phyloP scores from a whole-genome alignment of 495 filamentous ascomycete species.

The Penicillium waksmanii region DNA sequence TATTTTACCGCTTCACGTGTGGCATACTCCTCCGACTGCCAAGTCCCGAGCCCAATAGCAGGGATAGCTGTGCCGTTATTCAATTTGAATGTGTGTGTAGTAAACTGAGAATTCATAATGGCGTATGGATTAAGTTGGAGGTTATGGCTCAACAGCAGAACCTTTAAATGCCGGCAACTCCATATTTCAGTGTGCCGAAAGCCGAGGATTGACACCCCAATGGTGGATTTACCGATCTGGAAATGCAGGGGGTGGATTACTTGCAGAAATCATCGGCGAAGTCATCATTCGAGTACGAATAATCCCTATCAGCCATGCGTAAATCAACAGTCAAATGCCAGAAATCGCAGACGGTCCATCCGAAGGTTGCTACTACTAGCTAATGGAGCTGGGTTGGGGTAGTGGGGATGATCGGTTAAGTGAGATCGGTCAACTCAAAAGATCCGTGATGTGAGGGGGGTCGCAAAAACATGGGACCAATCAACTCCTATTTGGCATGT shows the following conservation, averaged over 20 bases:
- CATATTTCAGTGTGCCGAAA: not conserved
- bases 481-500: not conserved
- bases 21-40: slow-evolving; percentile 66
- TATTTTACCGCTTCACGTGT: slow-evolving; percentile 70
- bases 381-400: not conserved
- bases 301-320: not conserved
- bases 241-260: not conserved
- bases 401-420: slow-evolving; percentile 12
- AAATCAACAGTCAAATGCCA: not conserved
- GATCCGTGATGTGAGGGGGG: slow-evolving; percentile 4
- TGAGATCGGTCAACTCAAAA: slow-evolving; percentile 8
- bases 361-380: too few species aligned
- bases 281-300: not conserved
- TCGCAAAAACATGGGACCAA: not conserved
- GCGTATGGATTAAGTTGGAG: not conserved
- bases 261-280: not conserved
- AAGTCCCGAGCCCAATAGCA: slow-evolving; percentile 78
- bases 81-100: slow-evolving; percentile 39
- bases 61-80: slow-evolving; percentile 79
- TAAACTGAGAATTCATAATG: not conserved
- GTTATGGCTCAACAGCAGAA: not conserved
- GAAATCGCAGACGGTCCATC: not conserved
- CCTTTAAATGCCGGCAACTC: not conserved
- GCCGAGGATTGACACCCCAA: not conserved
- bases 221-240: not conserved